These are phyloP conservation scores for Cymodocea nodosa DNA, from an alignment of 116 monocot genomes.

Conservation along the genomic window DNA sequence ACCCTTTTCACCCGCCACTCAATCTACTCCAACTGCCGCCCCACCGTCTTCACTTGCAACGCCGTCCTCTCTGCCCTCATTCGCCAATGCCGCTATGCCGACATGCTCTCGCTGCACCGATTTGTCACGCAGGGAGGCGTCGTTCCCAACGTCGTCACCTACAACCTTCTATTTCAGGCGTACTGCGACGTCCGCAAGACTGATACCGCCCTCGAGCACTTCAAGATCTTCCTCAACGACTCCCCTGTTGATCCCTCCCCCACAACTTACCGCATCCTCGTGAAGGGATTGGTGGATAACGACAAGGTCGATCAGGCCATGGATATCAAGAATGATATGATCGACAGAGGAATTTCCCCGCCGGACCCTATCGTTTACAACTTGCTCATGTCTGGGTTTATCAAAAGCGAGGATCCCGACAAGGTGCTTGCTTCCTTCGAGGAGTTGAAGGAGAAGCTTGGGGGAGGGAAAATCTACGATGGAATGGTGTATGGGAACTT, in stretches of 20 bases:
- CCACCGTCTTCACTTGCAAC: conserved; percentile 83
- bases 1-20: conserved; percentile 89
- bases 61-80: conserved; percentile 79
- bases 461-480: conserved; percentile 32
- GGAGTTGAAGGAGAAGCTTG: conserved; percentile 72
- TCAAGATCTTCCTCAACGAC: conserved; percentile 50
- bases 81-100: conserved; percentile 62
- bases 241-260: conserved; percentile 65
- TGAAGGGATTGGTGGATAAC: conserved; percentile 67
- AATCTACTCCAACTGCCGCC: conserved; percentile 98
- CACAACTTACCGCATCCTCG: conserved; percentile 77
- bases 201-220: conserved; percentile 86
- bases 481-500: conserved; percentile 76
- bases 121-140: conserved; percentile 90
- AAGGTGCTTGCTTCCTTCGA: conserved; percentile 40
- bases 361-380: conserved; percentile 74
- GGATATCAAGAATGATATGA: conserved; percentile 84
- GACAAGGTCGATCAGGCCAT: conserved; percentile 47
- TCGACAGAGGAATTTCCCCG: conserved; percentile 29
- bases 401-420: conserved; percentile 40
- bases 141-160: conserved; percentile 67
- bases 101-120: conserved; percentile 83
- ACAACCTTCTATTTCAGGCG: conserved; percentile 79
- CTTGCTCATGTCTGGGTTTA: conserved; percentile 60
- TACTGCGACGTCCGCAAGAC: conserved; percentile 83